A percentile compares a stretch with the other conserved stretches of the same genome.
These are phyloP conservation scores for Fusarium newnesense DNA, from an alignment of 2,329 filamentous ascomycete species.

Conservation along the genomic window DNA sequence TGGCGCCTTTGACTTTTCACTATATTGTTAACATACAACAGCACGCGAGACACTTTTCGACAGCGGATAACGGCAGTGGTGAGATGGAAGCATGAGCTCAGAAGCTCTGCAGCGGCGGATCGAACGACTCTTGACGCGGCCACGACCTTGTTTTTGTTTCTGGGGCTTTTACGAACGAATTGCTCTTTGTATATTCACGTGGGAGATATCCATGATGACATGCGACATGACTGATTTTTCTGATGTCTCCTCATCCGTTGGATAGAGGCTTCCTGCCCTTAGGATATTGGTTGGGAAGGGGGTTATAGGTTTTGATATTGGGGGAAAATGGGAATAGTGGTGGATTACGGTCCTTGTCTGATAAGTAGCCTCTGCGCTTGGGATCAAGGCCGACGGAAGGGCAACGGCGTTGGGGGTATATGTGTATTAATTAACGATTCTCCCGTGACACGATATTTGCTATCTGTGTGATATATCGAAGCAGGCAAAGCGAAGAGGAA, in stretches of 20 bases:
- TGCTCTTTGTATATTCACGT: constrained; percentile 35
- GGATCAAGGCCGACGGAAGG: neutral
- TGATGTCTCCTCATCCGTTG: constrained; percentile 14
- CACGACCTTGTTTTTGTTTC: constrained; percentile 38
- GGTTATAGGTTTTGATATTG: neutral
- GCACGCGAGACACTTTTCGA: constrained; percentile 12
- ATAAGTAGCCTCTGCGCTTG: neutral
- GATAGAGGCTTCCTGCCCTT: constrained; percentile 10
- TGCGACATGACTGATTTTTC: constrained; percentile 39
- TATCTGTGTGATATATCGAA: neutral
- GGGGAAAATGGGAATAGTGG: neutral
- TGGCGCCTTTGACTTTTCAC: neutral
- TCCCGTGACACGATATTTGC: neutral
- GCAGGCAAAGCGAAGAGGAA: neutral
- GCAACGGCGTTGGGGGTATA: constrained; percentile 16
- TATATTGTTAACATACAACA: constrained; percentile 13
- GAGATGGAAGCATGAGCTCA: constrained; percentile 13
- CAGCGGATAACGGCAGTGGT: constrained; percentile 24
- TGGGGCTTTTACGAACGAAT: constrained; percentile 20
- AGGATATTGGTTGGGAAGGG: neutral
- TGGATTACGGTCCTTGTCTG: constrained; percentile 11
- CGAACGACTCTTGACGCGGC: constrained; percentile 32
- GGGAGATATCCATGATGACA: constrained; percentile 38
- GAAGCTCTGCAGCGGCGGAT: constrained; percentile 18
- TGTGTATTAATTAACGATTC: constrained; percentile 20